phyloP scores from a whole-genome alignment of 2,329 filamentous ascomycete species.

The Rhinocladiella similis region DNA sequence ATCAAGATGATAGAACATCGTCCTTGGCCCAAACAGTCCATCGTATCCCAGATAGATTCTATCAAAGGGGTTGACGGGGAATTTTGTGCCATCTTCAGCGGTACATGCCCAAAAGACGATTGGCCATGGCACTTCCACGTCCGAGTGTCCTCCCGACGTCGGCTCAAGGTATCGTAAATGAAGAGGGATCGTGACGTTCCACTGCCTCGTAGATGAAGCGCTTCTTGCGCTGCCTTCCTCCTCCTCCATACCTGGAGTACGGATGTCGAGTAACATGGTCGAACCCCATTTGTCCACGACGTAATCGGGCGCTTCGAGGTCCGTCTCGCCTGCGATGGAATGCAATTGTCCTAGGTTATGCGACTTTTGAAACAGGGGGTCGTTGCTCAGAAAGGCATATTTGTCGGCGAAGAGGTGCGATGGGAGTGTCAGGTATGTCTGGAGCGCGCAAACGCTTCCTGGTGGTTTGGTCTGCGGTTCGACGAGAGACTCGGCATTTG shows the following conservation, averaged over 20 bases:
- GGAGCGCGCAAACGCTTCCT: slow-evolving; percentile 66
- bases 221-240: slow-evolving; percentile 12
- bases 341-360: slow-evolving; percentile 73
- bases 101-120: slow-evolving; percentile 88
- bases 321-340: slow-evolving; percentile 72
- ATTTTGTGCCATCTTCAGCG: slow-evolving; percentile 58
- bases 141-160: slow-evolving; percentile 33
- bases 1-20: slow-evolving; percentile 77
- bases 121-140: slow-evolving; percentile 71
- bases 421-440: slow-evolving; percentile 81
- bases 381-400: slow-evolving; percentile 67
- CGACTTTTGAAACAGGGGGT: slow-evolving; percentile 70
- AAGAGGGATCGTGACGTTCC: slow-evolving; percentile 63
- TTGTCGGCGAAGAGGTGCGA: slow-evolving; percentile 80
- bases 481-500: slow-evolving; percentile 50
- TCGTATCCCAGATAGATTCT: slow-evolving; percentile 83
- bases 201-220: slow-evolving; percentile 22
- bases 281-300: slow-evolving; percentile 76
- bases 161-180: slow-evolving; percentile 82
- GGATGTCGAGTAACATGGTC: slow-evolving; percentile 72
- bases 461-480: slow-evolving; percentile 41
- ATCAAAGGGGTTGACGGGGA: slow-evolving; percentile 81
- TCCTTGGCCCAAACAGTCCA: slow-evolving; percentile 70
- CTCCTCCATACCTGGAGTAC: slow-evolving; percentile 46
- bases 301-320: slow-evolving; percentile 89